Base-by-base conservation (phyloP, 345 rosid genomes). In the Raphanus sativus region DNA sequence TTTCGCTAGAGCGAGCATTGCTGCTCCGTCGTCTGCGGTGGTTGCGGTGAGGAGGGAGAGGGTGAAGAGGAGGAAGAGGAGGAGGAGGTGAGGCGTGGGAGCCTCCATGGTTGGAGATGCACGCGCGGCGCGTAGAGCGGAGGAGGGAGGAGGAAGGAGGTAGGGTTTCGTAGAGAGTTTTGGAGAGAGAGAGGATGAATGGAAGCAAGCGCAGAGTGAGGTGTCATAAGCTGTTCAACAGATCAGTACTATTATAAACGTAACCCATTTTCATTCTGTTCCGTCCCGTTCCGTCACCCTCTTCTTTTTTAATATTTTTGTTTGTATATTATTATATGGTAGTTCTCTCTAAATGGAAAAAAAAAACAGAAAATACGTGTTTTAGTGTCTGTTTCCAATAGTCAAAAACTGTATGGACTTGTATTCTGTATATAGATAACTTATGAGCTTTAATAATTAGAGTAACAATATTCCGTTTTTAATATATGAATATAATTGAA, bases 11-110 rank as follows among this genome's bases (percentile, higher is more conserved):
- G 77, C 69, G 21, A 83, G 79, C 75, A 91, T 84, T 36, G 78
- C 82, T 4, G 78, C 63, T 26, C 81, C 83, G 63, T 94, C 98
- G 50, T 91, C 97, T 2, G 82, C 88, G 62, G 67, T 0, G 58
- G 83, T 55, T 1, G 66, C 13, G 48, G 79, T 12, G 60, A 77
- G 17, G 74, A 67, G 30, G 13, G 76, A 36, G 36, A 73, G 9
- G 38, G 40, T 1, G 62, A 63, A 70, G 56, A 83, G 56, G n/a
- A n/a, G n/a, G n/a, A n/a, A n/a, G n/a, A n/a, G n/a, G 10, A 21
- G 21, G 30, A 42, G 29, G 48, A 70, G 84, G 40, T 36, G 84
- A 71, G 78, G 78, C 75, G 76, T 71, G 3, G 70, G 70, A 74
- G 81, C 85, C 85, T 81, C 85, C 66, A 75, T 76, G 36, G 74